Evolutionary conservation across 352 stramenopile genomes (phyloP).

Genomic region (Pythium diclinum): DNA sequence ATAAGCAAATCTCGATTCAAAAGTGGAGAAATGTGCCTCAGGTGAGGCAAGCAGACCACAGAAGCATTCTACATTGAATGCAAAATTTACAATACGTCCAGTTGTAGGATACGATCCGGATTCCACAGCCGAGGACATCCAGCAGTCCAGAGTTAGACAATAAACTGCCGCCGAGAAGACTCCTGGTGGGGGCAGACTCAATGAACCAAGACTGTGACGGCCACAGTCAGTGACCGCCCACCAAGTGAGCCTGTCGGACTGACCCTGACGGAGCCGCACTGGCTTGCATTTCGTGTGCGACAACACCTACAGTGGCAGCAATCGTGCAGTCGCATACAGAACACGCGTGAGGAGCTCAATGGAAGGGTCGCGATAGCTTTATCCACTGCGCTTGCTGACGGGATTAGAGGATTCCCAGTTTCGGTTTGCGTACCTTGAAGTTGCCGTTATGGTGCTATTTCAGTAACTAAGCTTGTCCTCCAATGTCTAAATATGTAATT

Average conservation of each 20-base stretch:
- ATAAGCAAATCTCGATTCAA: no score
- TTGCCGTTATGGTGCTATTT: background rate
- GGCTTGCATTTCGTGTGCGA: background rate
- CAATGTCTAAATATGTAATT: slow-evolving; percentile 7
- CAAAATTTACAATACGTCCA: no score
- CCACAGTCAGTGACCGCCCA: background rate
- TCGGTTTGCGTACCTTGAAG: background rate
- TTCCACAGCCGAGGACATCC: no score
- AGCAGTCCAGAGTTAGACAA: no score
- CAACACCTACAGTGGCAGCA: no score
- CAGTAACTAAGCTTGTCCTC: background rate
- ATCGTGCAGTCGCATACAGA: background rate
- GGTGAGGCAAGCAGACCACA: no score
- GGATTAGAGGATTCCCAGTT: background rate
- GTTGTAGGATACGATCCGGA: no score
- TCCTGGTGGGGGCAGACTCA: background rate
- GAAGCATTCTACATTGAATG: no score
- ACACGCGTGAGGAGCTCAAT: background rate
- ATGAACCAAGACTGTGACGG: background rate
- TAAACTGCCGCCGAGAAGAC: no score
- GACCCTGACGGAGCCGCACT: background rate
- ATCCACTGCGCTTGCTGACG: background rate
- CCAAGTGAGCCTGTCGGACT: background rate
- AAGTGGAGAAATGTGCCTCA: no score
- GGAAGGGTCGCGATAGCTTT: background rate